Conservation (phyloP, 1,139 yeast species). For the Kluyveromyces marxianus region DNA sequence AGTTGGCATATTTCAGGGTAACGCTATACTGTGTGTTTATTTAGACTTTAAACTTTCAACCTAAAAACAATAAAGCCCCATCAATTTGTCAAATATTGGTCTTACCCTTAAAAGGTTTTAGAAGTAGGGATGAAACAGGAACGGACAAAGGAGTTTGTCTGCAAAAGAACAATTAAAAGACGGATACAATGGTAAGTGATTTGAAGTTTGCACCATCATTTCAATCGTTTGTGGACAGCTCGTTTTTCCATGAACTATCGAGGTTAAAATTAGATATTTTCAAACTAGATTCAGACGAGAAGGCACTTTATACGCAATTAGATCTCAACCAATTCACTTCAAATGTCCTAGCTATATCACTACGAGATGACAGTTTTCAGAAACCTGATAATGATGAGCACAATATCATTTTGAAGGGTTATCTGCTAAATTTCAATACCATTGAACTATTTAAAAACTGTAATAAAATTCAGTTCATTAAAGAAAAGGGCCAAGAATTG, state of each 20-base stretch:
- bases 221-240: conserved; percentile 72
- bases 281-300: conserved; percentile 27
- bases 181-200: conserved; percentile 5
- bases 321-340: conserved; percentile 36
- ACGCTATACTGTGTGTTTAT: not conserved
- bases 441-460: conserved; percentile 70
- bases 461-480: conserved; percentile 54
- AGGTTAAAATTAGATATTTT: conserved; percentile 27
- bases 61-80: not conserved
- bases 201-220: conserved; percentile 44
- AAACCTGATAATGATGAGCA: not conserved
- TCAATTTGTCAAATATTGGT: no score
- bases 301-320: conserved; percentile 27
- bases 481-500: conserved; percentile 37
- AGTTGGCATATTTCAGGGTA: conserved; percentile 2
- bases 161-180: no score
- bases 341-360: conserved; percentile 32
- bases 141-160: not conserved
- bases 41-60: not conserved
- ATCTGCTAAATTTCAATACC: conserved; percentile 57
- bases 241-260: conserved; percentile 70
- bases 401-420: conserved; percentile 15
- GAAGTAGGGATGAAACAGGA: not conserved
- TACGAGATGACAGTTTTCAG: conserved; percentile 34
- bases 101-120: not conserved